These are phyloP conservation scores for Penicillium cataractarum DNA, from an alignment of 495 filamentous ascomycete species.

Conservation along the genomic window DNA sequence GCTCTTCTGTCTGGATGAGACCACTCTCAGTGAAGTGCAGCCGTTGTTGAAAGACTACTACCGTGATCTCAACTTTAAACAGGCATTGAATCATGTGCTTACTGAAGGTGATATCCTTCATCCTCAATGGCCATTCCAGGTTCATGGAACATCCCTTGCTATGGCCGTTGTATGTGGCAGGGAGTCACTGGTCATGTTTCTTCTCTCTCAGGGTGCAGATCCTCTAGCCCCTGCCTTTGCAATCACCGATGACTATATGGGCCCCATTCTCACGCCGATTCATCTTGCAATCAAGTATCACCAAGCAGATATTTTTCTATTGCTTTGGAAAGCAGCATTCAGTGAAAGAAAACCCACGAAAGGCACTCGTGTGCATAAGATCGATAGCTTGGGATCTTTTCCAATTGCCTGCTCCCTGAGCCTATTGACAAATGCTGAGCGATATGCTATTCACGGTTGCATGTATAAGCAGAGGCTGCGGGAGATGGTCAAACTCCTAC, in stretches of 20 bases:
- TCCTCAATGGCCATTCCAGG: conserved; percentile 30
- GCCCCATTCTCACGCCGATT: conserved; percentile 28
- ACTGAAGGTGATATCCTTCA: conserved; percentile 16
- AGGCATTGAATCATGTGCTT: conserved; percentile 16
- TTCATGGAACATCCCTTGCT: conserved; percentile 31
- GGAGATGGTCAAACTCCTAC: conserved; percentile 12
- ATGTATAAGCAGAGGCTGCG: conserved; percentile 5
- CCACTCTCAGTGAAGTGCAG: background rate
- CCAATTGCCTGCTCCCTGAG: conserved; percentile 24
- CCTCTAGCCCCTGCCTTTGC: conserved; percentile 7
- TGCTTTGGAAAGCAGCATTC: conserved; percentile 20
- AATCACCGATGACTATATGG: background rate
- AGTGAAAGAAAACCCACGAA: background rate
- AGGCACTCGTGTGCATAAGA: background rate
- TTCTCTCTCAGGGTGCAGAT: conserved; percentile 19
- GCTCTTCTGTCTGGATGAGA: conserved; percentile 24
- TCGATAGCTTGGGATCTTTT: conserved; percentile 1
- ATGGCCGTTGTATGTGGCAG: conserved; percentile 26
- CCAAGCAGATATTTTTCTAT: conserved; percentile 20
- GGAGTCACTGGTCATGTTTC: conserved; percentile 15
- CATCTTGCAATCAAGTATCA: conserved; percentile 35
- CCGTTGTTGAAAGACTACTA: background rate
- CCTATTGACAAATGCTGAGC: conserved; percentile 24
- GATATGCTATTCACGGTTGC: conserved; percentile 26
- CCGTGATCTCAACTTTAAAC: background rate